These are phyloP conservation scores for Eimeria tenella DNA, from an alignment of 169 alveolate genomes.

Conservation along the genomic window DNA sequence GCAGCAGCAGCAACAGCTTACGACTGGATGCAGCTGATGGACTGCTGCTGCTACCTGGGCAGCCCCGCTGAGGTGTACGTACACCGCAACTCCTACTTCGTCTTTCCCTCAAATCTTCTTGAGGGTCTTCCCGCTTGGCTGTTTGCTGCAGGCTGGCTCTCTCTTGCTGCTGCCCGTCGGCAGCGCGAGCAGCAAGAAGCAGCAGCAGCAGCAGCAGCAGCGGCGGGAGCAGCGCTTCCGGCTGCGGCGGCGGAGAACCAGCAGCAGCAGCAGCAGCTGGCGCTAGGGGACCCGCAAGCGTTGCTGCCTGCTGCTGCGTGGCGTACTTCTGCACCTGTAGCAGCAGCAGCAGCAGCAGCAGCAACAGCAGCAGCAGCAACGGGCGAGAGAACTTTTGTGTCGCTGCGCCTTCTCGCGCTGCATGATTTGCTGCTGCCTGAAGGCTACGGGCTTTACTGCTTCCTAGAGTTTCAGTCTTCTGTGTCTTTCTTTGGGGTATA, in stretches of 20 bases:
- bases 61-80: neutral
- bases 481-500: conserved; percentile 22
- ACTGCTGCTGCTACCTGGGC: conserved; percentile 38
- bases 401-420: conserved; percentile 22
- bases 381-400: neutral
- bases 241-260: neutral
- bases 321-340: neutral
- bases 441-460: conserved; percentile 14
- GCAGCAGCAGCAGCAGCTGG: conserved; percentile 11
- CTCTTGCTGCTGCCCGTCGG: conserved; percentile 22
- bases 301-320: neutral
- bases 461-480: conserved; percentile 8
- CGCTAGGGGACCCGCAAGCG: neutral
- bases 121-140: conserved; percentile 13
- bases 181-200: neutral
- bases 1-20: conserved; percentile 10
- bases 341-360: neutral
- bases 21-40: conserved; percentile 13
- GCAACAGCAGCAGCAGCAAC: conserved; percentile 22
- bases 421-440: conserved; percentile 51
- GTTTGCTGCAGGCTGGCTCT: conserved; percentile 30
- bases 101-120: neutral
- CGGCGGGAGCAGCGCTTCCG: too few relatives aligned
- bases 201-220: neutral
- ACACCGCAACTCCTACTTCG: neutral